Conservation (phyloP, 495 filamentous ascomycete species). For the Rostrohypoxylon terebratum region DNA sequence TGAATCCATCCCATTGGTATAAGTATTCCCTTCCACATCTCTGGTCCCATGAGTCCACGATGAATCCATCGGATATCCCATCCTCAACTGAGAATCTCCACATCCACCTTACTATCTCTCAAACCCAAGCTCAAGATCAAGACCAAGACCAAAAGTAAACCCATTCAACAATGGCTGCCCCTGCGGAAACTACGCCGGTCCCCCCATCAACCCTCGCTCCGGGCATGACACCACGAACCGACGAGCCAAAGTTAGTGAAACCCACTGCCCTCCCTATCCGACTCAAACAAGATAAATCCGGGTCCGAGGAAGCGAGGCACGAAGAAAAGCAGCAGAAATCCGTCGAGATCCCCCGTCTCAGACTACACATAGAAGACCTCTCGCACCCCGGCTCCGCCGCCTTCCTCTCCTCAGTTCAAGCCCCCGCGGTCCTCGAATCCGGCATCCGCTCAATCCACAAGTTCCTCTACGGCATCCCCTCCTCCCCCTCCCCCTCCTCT, state of each 20-base stretch:
- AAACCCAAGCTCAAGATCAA: neutral
- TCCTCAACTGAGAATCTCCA: conserved; percentile 17
- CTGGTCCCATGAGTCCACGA: conserved; percentile 20
- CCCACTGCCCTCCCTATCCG: conserved; percentile 26
- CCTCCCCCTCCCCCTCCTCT: conserved; percentile 65
- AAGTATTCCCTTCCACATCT: neutral
- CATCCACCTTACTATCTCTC: conserved; percentile 28
- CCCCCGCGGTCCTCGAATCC: conserved; percentile 66
- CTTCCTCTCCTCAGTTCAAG: conserved; percentile 72
- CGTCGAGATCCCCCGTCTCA: conserved; percentile 68
- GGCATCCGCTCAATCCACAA: conserved; percentile 70
- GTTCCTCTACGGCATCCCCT: conserved; percentile 36
- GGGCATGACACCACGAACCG: conserved; percentile 41
- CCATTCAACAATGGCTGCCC: conserved; percentile 39
- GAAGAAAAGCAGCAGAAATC: conserved; percentile 15
- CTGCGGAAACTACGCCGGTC: conserved; percentile 48
- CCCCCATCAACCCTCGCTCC: conserved; percentile 49
- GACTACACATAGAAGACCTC: conserved; percentile 77
- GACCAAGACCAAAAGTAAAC: neutral
- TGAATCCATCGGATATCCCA: conserved; percentile 1
- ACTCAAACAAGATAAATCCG: neutral
- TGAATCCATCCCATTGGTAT: neutral
- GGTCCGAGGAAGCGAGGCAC: conserved; percentile 5
- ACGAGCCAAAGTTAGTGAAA: neutral
- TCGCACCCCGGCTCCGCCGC: conserved; percentile 68